Conservation (phyloP, 2,329 filamentous ascomycete genomes). For the Colletotrichum simmondsii region DNA sequence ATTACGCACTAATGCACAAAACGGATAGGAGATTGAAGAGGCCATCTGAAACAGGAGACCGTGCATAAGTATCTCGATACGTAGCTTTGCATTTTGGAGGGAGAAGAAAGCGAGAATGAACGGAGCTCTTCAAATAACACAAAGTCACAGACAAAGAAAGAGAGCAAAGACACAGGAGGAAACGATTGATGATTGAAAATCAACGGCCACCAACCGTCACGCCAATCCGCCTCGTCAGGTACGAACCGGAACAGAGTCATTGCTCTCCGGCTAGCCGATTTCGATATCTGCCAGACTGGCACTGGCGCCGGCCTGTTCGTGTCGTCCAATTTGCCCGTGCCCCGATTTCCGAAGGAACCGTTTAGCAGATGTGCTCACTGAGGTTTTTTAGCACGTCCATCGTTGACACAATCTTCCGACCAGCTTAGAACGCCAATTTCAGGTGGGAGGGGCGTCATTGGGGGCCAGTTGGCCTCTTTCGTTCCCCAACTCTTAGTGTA, state of each 20-base stretch:
- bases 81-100: constrained; percentile 3
- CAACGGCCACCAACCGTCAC: not conserved
- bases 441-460: not conserved
- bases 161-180: not conserved
- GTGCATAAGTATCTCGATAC: constrained; percentile 4
- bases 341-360: not conserved
- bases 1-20: constrained; percentile 12
- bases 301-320: not conserved
- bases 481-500: not conserved
- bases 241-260: not conserved
- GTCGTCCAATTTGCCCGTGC: not conserved
- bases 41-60: constrained; percentile 25
- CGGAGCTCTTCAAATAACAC: not conserved
- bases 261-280: not conserved
- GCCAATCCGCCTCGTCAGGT: not conserved
- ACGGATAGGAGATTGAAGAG: constrained; percentile 1
- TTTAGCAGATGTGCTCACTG: not conserved
- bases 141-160: not conserved
- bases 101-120: not conserved
- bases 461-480: not conserved
- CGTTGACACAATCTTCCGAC: not conserved
- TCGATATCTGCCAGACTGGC: not conserved
- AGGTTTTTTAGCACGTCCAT: not conserved
- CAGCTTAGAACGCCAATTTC: not conserved
- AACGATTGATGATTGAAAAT: not conserved